Evolutionary conservation across 805 yeast species (phyloP), one percentile per base, ranked within the genome.

Genomic region (Debaryomyces hansenii): DNA sequence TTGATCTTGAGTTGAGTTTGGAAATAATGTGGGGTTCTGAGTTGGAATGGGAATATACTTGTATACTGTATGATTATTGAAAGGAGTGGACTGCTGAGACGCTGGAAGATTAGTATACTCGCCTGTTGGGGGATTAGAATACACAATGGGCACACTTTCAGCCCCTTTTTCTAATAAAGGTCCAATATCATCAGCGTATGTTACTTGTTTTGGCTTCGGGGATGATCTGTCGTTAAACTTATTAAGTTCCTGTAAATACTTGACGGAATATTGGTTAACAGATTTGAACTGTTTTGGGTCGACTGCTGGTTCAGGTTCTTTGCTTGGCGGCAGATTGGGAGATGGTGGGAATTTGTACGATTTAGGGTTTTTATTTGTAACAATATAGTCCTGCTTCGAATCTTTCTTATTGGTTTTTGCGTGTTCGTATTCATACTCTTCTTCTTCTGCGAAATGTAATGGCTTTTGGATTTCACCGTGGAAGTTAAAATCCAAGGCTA

Each of bases 271-370:
- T 31, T 53, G 58, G 44, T 64, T 66, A 1, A 53, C 52, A 0
- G 52, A 36, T 8, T 14, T 31, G 34, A 9, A 31, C 11, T 31
- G 34, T 14, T 31, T 31, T 12, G 14, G 8, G 6, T 12, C 34
- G 16, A 11, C 5, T 14, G 8, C 34, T 39, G 55, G 48, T 5
- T 29, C 31, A 34, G 16, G 38, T 28, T 40, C 33, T 28, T 31
- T 40, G 24, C 12, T 6, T 11, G 33, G 50, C 21, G 51, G 42
- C 0, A 68, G 60, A 4, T 64, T 50, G 12, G 77, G 72, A 1
- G 72, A 64, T 4, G 75, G 69, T 1, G 87, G 88, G 53, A 83
- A 83, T 58, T 77, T 82, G 62, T 79, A 83, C 3, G 73, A 62
- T n/a, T 64, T 70, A 4, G 82, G 80, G 36, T 62, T 64, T 44